Evolutionary conservation across 192 early-diverging fungal genomes (phyloP).

Genomic region (Globomyces pollinis-pini): DNA sequence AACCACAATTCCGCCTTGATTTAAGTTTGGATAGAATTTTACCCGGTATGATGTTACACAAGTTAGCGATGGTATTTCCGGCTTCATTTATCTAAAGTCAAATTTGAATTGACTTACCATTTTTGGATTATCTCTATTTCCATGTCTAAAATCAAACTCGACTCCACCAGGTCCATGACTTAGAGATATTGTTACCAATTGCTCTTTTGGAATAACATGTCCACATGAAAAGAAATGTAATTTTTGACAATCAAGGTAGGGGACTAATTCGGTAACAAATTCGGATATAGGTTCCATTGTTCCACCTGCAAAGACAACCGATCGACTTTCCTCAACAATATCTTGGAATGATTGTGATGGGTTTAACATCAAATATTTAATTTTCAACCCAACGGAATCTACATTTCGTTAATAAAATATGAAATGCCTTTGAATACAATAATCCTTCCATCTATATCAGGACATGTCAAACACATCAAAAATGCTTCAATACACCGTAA

Average conservation of each 20-base stretch:
- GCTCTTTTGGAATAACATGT: conserved; percentile 76
- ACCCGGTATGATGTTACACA: conserved; percentile 64
- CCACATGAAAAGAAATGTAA: conserved; percentile 69
- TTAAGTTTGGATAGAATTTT: no score
- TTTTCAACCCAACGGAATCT: conserved; percentile 1
- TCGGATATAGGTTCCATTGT: conserved; percentile 81
- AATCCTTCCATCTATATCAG: conserved; percentile 66
- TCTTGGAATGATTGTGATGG: conserved; percentile 71
- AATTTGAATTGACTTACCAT: no score
- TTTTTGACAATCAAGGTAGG: conserved; percentile 30
- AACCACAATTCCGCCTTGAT: conserved; percentile 83
- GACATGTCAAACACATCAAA: conserved; percentile 25
- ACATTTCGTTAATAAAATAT: conserved; percentile 3
- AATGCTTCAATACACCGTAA: neutral
- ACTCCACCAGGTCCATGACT: conserved; percentile 53
- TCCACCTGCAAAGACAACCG: conserved; percentile 83
- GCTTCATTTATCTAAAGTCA: conserved; percentile 68
- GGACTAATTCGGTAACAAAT: conserved; percentile 44
- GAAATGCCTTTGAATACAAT: conserved; percentile 35
- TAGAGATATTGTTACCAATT: conserved; percentile 60
- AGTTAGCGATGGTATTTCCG: conserved; percentile 60
- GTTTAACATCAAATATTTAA: conserved; percentile 83
- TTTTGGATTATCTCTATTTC: conserved; percentile 38
- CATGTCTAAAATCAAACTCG: conserved; percentile 63
- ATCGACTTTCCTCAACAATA: conserved; percentile 70